These are phyloP conservation scores for Apiotrichum domesticum DNA, from an alignment of 1,284 basidiomycete species.

Conservation along the genomic window DNA sequence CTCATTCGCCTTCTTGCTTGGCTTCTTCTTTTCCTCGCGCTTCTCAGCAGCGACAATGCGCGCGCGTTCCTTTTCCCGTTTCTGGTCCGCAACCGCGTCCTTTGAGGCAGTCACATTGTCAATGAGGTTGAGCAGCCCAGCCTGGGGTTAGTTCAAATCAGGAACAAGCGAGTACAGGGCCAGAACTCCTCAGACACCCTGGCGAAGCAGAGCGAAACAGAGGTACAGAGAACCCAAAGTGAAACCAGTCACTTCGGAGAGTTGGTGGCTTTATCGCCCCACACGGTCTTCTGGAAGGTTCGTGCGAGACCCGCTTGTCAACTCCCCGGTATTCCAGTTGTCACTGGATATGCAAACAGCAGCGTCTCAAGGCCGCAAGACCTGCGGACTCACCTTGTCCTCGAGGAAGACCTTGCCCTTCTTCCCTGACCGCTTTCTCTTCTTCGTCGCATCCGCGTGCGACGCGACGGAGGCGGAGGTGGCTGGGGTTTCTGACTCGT, in stretches of 20 bases:
- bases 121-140: constrained; percentile 25
- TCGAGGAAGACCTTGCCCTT: constrained; percentile 45
- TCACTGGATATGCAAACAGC: no score
- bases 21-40: constrained; percentile 13
- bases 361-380: neutral
- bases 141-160: constrained; percentile 2
- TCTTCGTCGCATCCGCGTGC: neutral
- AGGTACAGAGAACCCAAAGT: no score
- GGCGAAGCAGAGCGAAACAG: no score
- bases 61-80: constrained; percentile 14
- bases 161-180: no score
- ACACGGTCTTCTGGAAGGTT: no score
- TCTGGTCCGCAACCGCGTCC: constrained; percentile 16
- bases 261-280: no score
- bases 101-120: constrained; percentile 25
- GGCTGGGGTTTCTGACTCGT: neutral
- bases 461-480: neutral
- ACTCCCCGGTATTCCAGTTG: no score
- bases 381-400: constrained; percentile 31
- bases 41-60: constrained; percentile 7
- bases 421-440: constrained; percentile 28
- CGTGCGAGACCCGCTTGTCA: no score
- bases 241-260: no score
- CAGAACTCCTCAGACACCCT: no score
- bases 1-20: constrained; percentile 19